Conservation (phyloP, 1,139 yeast genomes). For the Debaryomyces nepalensis region DNA sequence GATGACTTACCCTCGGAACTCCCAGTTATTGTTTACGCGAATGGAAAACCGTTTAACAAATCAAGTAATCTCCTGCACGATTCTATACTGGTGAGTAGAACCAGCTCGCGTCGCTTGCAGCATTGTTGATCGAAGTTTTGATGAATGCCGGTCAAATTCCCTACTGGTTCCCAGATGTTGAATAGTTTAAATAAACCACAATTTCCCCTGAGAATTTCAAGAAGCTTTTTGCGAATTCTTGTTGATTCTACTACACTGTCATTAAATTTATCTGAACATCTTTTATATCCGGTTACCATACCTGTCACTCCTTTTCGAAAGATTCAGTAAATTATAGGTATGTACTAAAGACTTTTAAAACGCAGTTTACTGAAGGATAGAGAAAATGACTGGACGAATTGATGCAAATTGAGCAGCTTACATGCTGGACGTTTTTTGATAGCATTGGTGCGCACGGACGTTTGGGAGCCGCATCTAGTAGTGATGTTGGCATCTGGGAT, state of each 20-base stretch:
- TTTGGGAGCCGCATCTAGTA: background rate
- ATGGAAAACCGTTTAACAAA: slow-evolving; percentile 11
- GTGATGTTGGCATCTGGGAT: too few relatives aligned
- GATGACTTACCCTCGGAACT: slow-evolving; percentile 8
- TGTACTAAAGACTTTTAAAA: too few relatives aligned
- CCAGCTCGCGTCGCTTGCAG: slow-evolving; percentile 13
- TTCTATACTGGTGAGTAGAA: background rate
- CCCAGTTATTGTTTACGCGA: slow-evolving; percentile 6
- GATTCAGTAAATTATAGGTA: slow-evolving; percentile 11
- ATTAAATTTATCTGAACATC: slow-evolving; percentile 10
- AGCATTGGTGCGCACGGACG: background rate
- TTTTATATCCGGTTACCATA: slow-evolving; percentile 17
- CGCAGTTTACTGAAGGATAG: too few relatives aligned
- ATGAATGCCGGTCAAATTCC: background rate
- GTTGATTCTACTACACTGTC: slow-evolving; percentile 8
- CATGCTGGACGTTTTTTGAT: too few relatives aligned
- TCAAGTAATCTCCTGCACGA: slow-evolving; percentile 7
- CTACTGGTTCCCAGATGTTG: background rate
- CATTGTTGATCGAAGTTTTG: slow-evolving; percentile 2
- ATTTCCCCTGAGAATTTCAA: background rate
- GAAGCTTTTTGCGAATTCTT: background rate
- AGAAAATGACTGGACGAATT: background rate
- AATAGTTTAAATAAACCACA: slow-evolving; percentile 5
- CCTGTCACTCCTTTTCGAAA: slow-evolving; percentile 20
- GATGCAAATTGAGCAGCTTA: too few relatives aligned